Conservation (phyloP, 2,329 filamentous ascomycete species). For the Exserohilum rostratum region DNA sequence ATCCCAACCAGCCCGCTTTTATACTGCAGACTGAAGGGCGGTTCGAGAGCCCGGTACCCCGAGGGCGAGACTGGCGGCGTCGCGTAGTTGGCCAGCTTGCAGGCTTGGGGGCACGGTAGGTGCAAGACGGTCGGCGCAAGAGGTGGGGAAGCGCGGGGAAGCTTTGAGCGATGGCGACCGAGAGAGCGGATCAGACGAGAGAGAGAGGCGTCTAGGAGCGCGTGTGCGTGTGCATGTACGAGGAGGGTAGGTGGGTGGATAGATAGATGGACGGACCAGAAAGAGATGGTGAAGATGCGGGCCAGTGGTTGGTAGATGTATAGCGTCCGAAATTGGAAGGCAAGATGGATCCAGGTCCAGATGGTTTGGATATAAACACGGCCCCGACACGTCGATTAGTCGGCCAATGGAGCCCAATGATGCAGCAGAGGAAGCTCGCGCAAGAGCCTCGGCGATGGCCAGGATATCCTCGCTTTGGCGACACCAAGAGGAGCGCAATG, state of each 20-base stretch:
- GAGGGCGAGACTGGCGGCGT: constrained; percentile 68
- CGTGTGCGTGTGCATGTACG: background rate
- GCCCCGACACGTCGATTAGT: constrained; percentile 41
- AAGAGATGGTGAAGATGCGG: constrained; percentile 15
- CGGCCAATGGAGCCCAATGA: constrained; percentile 47
- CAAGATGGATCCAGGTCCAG: constrained; percentile 37
- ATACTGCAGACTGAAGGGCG: constrained; percentile 61
- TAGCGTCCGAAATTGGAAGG: constrained; percentile 39
- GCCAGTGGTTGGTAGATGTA: constrained; percentile 22
- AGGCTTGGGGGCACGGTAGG: constrained; percentile 40
- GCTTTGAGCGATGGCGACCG: constrained; percentile 7
- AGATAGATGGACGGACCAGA: constrained; percentile 8
- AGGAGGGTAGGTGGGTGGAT: constrained; percentile 9
- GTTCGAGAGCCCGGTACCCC: constrained; percentile 66
- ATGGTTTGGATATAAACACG: constrained; percentile 48
- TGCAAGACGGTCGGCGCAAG: constrained; percentile 23
- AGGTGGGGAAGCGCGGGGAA: constrained; percentile 5
- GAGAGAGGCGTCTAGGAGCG: constrained; percentile 16
- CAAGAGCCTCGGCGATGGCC: constrained; percentile 44
- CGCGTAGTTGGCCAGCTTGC: constrained; percentile 70
- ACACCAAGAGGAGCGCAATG: constrained; percentile 42
- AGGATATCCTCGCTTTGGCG: constrained; percentile 47
- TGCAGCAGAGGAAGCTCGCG: constrained; percentile 41
- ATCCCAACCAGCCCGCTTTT: constrained; percentile 67
- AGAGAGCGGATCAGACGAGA: constrained; percentile 15